A percentile compares a stretch with the other conserved stretches of the same genome.
phyloP scores from a whole-genome alignment of 805 yeast genomes.

The Metschnikowia lochheadii region DNA sequence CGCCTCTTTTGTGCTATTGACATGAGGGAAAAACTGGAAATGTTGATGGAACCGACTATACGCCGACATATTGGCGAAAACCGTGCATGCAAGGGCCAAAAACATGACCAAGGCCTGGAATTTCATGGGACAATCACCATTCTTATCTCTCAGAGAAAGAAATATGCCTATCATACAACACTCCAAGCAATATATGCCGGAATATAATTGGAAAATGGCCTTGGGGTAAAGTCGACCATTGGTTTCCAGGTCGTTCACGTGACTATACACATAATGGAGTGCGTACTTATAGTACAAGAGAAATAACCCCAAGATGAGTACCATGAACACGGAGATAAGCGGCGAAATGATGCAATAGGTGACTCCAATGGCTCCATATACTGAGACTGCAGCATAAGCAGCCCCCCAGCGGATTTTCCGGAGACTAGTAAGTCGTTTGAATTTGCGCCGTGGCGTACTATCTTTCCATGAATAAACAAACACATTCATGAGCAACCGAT shows the following conservation, averaged over 20 bases:
- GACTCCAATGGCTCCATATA: conserved; percentile 72
- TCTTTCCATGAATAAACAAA: conserved; percentile 38
- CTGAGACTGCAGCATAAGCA: conserved; percentile 69
- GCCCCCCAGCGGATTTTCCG: conserved; percentile 71
- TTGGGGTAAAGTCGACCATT: conserved; percentile 67
- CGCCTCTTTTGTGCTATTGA: background rate
- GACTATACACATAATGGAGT: conserved; percentile 52
- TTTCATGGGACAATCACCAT: conserved; percentile 40
- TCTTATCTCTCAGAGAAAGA: conserved; percentile 52
- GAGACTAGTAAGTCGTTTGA: conserved; percentile 40
- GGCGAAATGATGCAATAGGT: conserved; percentile 82
- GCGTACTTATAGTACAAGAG: conserved; percentile 69
- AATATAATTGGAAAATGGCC: conserved; percentile 71
- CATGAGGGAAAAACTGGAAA: conserved; percentile 27
- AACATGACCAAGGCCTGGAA: conserved; percentile 53
- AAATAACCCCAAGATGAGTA: conserved; percentile 50
- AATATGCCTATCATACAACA: conserved; percentile 74
- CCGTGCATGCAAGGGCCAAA: conserved; percentile 47
- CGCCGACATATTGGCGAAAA: conserved; percentile 53
- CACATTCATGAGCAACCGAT: conserved; percentile 42
- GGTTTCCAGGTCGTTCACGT: conserved; percentile 54
- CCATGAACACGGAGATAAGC: conserved; percentile 58
- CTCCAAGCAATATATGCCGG: conserved; percentile 81
- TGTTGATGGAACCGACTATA: conserved; percentile 36
- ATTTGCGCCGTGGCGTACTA: conserved; percentile 58